Conservation (phyloP, 1,284 basidiomycete species). For the Tranzscheliella williamsii region DNA sequence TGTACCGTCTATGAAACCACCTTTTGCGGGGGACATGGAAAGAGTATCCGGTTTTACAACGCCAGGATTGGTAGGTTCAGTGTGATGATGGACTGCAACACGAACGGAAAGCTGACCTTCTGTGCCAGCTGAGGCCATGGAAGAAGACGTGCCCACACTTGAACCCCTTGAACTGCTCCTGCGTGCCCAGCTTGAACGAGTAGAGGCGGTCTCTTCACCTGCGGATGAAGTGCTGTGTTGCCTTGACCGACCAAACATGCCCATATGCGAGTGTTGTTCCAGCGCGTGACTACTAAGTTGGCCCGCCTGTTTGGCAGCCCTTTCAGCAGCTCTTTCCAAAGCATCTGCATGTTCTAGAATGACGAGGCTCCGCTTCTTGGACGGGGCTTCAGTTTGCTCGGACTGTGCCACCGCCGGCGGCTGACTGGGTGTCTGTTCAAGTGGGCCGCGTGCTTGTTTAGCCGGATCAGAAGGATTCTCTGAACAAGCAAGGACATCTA, state of each 20-base stretch:
- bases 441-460: background rate
- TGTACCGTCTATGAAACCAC: too few species aligned
- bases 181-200: constrained; percentile 27
- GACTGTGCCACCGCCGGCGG: background rate
- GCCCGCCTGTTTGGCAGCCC: constrained; percentile 23
- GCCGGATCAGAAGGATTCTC: background rate
- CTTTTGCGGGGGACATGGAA: too few species aligned
- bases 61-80: too few species aligned
- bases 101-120: background rate
- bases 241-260: background rate
- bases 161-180: constrained; percentile 20
- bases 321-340: constrained; percentile 32
- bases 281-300: constrained; percentile 7
- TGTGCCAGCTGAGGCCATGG: constrained; percentile 4
- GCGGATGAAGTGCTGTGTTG: constrained; percentile 35
- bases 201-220: constrained; percentile 35
- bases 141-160: constrained; percentile 24
- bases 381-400: constrained; percentile 1
- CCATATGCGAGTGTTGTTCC: constrained; percentile 9
- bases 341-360: constrained; percentile 37
- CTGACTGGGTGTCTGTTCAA: background rate
- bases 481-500: background rate
- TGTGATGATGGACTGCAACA: background rate
- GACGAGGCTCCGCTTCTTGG: constrained; percentile 33
- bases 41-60: too few species aligned